These are phyloP conservation scores for Diplodia intermedia DNA, from an alignment of 2,329 filamentous ascomycete genomes.

Conservation along the genomic window DNA sequence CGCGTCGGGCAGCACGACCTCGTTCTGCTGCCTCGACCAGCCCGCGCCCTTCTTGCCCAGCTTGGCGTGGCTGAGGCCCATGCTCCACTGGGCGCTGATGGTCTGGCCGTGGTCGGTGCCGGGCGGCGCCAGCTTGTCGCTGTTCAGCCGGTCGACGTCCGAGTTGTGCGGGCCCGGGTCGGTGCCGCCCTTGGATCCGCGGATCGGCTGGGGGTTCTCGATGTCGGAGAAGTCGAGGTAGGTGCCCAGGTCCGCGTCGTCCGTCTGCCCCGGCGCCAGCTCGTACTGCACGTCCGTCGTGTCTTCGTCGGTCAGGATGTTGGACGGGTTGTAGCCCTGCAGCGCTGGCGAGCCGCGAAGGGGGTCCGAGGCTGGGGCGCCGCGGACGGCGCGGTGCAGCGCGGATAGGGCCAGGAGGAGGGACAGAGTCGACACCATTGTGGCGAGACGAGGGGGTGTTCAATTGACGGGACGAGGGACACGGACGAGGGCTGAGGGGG, in stretches of 20 bases:
- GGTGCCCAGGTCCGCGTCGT: conserved; percentile 57
- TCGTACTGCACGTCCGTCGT: conserved; percentile 50
- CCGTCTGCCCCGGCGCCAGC: conserved; percentile 60
- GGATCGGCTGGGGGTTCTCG: conserved; percentile 62
- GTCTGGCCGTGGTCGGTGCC: conserved; percentile 60
- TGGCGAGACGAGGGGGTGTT: background rate
- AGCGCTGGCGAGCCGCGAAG: conserved; percentile 32
- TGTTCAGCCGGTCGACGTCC: conserved; percentile 61
- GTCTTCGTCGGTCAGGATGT: conserved; percentile 31
- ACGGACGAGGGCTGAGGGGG: conserved; percentile 1
- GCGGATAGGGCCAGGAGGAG: conserved; percentile 18
- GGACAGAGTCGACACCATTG: conserved; percentile 19
- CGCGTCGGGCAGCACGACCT: conserved; percentile 55
- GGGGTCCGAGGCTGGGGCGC: conserved; percentile 28
- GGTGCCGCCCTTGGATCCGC: conserved; percentile 58
- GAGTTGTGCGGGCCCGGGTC: conserved; percentile 62
- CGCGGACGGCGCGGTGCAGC: background rate
- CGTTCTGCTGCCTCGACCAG: conserved; percentile 64
- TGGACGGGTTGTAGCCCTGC: conserved; percentile 34
- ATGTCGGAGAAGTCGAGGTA: conserved; percentile 62
- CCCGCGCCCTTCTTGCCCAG: conserved; percentile 51
- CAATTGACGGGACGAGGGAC: background rate
- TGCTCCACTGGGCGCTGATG: conserved; percentile 60
- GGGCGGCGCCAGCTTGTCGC: conserved; percentile 62
- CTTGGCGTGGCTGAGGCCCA: conserved; percentile 50